Conservation (phyloP, 371 early-diverging fungal genomes). For the Choanephora cucurbitarum region DNA sequence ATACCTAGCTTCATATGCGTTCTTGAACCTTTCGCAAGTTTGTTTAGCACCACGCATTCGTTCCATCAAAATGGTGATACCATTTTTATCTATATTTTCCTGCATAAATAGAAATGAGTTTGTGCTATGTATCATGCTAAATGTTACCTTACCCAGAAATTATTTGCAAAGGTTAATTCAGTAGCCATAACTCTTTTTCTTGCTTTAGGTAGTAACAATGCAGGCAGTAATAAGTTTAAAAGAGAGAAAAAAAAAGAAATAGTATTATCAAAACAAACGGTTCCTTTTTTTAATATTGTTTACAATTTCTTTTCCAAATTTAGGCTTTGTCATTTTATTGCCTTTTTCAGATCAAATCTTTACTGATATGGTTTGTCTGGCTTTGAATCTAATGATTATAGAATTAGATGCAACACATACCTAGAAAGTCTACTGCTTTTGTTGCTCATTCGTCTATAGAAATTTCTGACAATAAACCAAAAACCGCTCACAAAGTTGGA, state of each 20-base stretch:
- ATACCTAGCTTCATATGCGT: conserved; percentile 33
- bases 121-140: neutral
- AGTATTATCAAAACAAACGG: neutral
- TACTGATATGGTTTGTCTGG: too few relatives aligned
- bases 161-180: conserved; percentile 2
- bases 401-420: too few relatives aligned
- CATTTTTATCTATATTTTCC: conserved; percentile 31
- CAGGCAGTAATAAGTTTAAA: neutral
- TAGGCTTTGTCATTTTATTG: too few relatives aligned
- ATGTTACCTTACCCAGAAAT: conserved; percentile 2
- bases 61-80: conserved; percentile 24
- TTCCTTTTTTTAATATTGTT: neutral
- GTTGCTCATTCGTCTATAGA: too few relatives aligned
- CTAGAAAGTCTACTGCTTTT: too few relatives aligned
- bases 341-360: too few relatives aligned
- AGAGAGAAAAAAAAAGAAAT: too few relatives aligned
- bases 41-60: conserved; percentile 35
- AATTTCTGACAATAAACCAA: too few relatives aligned
- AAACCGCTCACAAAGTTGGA: too few relatives aligned
- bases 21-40: conserved; percentile 26
- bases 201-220: neutral
- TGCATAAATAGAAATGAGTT: neutral
- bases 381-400: too few relatives aligned
- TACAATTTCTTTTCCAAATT: neutral
- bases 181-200: neutral